These are phyloP conservation scores for Ophiognomonia clavigignenti-juglandacearum DNA, from an alignment of 2,329 filamentous ascomycete genomes.

Conservation along the genomic window DNA sequence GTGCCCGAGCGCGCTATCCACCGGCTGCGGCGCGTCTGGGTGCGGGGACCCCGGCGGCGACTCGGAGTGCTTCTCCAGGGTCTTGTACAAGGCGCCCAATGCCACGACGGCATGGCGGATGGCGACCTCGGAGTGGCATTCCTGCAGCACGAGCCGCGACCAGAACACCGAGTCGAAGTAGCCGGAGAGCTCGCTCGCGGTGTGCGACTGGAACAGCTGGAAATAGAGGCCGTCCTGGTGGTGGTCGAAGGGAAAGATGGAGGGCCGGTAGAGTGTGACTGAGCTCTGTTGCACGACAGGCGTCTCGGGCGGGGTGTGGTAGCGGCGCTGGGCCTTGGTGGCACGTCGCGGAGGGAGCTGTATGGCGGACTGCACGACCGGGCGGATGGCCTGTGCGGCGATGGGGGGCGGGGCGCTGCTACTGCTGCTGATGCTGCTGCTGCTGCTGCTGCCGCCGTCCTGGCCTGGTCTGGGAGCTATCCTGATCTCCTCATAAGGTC, in stretches of 20 bases:
- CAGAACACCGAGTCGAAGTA: constrained; percentile 65
- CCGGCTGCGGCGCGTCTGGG: constrained; percentile 23
- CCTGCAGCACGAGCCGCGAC: constrained; percentile 57
- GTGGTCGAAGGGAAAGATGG: constrained; percentile 42
- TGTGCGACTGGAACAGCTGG: constrained; percentile 56
- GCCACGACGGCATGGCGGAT: constrained; percentile 63
- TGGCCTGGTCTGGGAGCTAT: constrained; percentile 42
- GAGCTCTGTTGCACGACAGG: constrained; percentile 20
- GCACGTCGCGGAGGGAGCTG: constrained; percentile 18
- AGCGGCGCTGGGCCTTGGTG: constrained; percentile 25
- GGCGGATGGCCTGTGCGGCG: constrained; percentile 18
- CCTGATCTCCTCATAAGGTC: constrained; percentile 40
- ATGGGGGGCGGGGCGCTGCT: constrained; percentile 15
- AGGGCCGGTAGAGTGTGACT: constrained; percentile 37
- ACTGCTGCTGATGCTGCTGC: too few relatives aligned
- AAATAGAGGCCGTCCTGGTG: constrained; percentile 54
- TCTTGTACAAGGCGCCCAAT: constrained; percentile 63
- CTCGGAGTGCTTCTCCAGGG: constrained; percentile 53
- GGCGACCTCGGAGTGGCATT: constrained; percentile 56
- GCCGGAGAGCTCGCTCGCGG: constrained; percentile 58
- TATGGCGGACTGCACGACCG: constrained; percentile 18
- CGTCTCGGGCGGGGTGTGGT: constrained; percentile 31
- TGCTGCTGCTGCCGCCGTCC: too few relatives aligned
- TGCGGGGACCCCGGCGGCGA: constrained; percentile 44
- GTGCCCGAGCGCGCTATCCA: constrained; percentile 41